Base-by-base conservation (phyloP, 805 yeast genomes). In the Hanseniaspora thailandica region DNA sequence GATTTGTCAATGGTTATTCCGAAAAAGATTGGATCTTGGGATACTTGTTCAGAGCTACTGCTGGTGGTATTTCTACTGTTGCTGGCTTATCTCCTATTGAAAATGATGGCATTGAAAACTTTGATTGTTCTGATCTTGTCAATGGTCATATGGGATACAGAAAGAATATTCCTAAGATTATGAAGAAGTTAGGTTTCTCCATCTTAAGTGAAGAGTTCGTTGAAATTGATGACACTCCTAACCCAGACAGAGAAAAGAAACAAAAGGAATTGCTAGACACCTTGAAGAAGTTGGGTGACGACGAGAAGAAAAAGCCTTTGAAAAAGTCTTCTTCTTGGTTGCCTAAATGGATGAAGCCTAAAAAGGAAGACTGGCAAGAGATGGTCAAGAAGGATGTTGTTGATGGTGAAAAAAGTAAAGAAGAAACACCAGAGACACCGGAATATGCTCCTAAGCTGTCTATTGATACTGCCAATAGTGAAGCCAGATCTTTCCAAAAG, bases 91-190 rank as follows among this genome's bases (percentile, higher is more conserved):
- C 95, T 0, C 82, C 89, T 4, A 76, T 90, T 35, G 82, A 78
- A 52, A 71, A 68, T 45, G 73, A 76, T 23, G 85, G 82, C 0
- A 72, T 93, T 30, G 95, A 88, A 58, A 90, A 90, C 66, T 75
- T 83, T 57, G 94, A 93, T 63, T 86, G 95, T 62, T 85, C 97
- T 0, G 87, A 81, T 19, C 61, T 74, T 51, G 96, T 90, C 4
- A 88, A 84, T 56, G 98, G 98, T 1, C 98, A 93, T 70, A 86
- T 93, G 96, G 87, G 84, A n/a, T 93, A 93, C 68, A 83, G 98
- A 70, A 83, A 83, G 57, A 88, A 87, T 12, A 87, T 93, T 76
- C 99, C 99, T 1, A 79, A 78, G 60, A 73, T 93, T 43, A 65
- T 93, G 58, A 76, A 76, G 57, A 67, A 70, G 48, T 60, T 86